Evolutionary conservation across 1,284 basidiomycete genomes (phyloP), one percentile per base, ranked within the genome.

Genomic region (Mycena citricolor): DNA sequence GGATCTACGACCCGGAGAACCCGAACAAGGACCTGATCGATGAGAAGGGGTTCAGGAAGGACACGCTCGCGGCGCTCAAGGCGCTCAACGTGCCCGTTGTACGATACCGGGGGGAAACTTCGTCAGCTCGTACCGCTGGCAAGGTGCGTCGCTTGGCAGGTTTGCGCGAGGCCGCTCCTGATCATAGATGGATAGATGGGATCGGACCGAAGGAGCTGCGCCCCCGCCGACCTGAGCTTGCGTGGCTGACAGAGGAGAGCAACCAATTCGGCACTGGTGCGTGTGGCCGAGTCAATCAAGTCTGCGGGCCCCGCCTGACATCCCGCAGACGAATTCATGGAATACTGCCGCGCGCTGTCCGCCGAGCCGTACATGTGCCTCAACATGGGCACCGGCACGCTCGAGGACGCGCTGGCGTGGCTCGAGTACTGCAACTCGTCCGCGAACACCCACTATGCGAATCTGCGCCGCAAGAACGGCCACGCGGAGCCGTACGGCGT

Each of bases 61-160:
- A 85, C 54, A 80, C 83, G 3, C 63, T 79, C 49, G 65, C 71
- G 17, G 66, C 71, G 8, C 56, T 83, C 41, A 74, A 70, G 52
- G 73, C 77, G 39, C 64, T 83, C 30, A 66, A 72, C 28, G 66
- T 78, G n/a, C 79, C 79, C 2, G 61, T 83, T 50, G 68, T 82
- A 32, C 60, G 81, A 33, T 83, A 80, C 69, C 81, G 81, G 0
- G 81, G 80, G 24, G n/a, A 38, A 73, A 75, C 58, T 77, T 68
- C 45, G 71, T 74, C n/a, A 78, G 75, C 55, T 79, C 79, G 52
- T 84, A 83, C 59, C 73, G 77, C 38, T 85, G 81, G 81, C 74
- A 83, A 61, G 80, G 67, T 63, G 12, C 0, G 47, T 40, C 3
- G 5, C n/a, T 8, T 31, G 5, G 4, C 22, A 19, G 2, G 17